These are phyloP conservation scores for Astrothelium subdiscretum DNA, from an alignment of 495 filamentous ascomycete species.

Conservation along the genomic window DNA sequence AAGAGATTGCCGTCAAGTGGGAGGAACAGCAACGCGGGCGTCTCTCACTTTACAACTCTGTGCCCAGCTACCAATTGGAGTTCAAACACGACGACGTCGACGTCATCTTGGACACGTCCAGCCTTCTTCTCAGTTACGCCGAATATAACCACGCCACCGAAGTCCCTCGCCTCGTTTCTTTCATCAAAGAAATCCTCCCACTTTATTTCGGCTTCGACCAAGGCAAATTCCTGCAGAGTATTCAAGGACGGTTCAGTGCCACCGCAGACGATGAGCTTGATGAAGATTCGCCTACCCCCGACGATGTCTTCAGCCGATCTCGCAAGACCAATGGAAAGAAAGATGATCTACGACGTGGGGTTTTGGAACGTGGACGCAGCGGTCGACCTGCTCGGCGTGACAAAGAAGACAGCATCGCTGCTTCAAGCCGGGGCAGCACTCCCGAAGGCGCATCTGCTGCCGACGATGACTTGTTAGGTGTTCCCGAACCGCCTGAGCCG, in stretches of 20 bases:
- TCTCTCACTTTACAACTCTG: slow-evolving; percentile 20
- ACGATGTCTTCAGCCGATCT: slow-evolving; percentile 42
- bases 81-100: slow-evolving; percentile 63
- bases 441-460: slow-evolving; percentile 65
- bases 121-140: slow-evolving; percentile 65
- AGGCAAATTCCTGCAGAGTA: slow-evolving; percentile 61
- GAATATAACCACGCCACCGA: slow-evolving; percentile 61
- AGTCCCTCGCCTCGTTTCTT: slow-evolving; percentile 61
- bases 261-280: slow-evolving; percentile 63
- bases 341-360: slow-evolving; percentile 70
- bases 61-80: slow-evolving; percentile 58
- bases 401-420: slow-evolving; percentile 60
- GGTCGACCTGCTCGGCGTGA: slow-evolving; percentile 44
- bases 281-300: slow-evolving; percentile 37
- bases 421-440: slow-evolving; percentile 72
- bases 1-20: slow-evolving; percentile 74
- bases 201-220: slow-evolving; percentile 78
- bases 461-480: slow-evolving; percentile 42
- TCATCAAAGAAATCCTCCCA: slow-evolving; percentile 80
- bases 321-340: slow-evolving; percentile 59
- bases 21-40: slow-evolving; percentile 32
- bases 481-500: slow-evolving; percentile 27
- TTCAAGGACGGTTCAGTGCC: slow-evolving; percentile 56
- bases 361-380: slow-evolving; percentile 67
- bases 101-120: slow-evolving; percentile 69